A percentile compares a stretch with the other conserved stretches of the same genome.
Conservation (phyloP, 1,284 basidiomycete genomes). For the Laetiporus sulphureus region DNA sequence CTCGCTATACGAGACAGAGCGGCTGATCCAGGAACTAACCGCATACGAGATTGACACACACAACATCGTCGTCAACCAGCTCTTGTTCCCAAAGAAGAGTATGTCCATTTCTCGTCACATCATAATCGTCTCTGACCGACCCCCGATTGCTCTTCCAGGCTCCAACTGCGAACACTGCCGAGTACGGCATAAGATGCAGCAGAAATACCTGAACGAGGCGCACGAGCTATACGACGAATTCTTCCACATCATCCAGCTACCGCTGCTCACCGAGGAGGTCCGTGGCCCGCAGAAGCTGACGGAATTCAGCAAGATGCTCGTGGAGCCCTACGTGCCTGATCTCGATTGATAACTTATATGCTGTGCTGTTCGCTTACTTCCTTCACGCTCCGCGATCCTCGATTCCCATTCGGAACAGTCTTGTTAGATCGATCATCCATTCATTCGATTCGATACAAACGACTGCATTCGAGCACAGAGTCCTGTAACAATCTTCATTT, state of each 20-base stretch:
- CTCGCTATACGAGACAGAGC: conserved; percentile 97
- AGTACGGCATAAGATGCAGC: conserved; percentile 95
- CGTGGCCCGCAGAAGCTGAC: conserved; percentile 90
- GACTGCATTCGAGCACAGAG: too few relatives aligned
- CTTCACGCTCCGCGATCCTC: background rate
- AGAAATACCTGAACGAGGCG: conserved; percentile 91
- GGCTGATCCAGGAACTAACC: conserved; percentile 94
- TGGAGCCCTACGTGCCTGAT: conserved; percentile 49
- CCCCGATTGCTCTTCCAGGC: conserved; percentile 34
- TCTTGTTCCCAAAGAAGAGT: conserved; percentile 91
- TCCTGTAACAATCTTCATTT: background rate
- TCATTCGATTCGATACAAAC: too few relatives aligned
- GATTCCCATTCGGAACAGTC: too few relatives aligned
- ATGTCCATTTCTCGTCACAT: conserved; percentile 10
- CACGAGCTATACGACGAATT: conserved; percentile 96
- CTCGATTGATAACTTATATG: conserved; percentile 6
- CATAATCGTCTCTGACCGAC: conserved; percentile 1
- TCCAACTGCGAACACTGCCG: conserved; percentile 94
- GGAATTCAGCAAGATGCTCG: conserved; percentile 84
- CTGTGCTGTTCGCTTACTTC: background rate
- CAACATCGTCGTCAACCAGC: conserved; percentile 97
- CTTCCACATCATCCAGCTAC: conserved; percentile 92
- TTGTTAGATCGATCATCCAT: too few relatives aligned
- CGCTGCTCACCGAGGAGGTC: conserved; percentile 94
- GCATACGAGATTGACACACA: conserved; percentile 98